Evolutionary conservation across 2,329 filamentous ascomycete species (phyloP).

Genomic region (Rasamsonia emersonii): DNA sequence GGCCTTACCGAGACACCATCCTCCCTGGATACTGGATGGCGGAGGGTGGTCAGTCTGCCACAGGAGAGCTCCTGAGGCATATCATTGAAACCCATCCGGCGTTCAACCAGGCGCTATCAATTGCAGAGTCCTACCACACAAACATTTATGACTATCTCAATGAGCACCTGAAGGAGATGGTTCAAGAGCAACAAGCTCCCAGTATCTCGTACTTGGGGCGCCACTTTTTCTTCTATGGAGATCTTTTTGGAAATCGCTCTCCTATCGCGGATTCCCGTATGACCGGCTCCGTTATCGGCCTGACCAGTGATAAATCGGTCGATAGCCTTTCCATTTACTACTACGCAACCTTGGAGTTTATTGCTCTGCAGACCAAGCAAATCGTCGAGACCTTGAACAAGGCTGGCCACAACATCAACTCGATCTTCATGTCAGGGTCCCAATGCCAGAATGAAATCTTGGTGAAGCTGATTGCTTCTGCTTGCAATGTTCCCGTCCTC

Average conservation of each 20-base stretch:
- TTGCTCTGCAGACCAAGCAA: constrained; percentile 90
- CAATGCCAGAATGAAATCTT: constrained; percentile 94
- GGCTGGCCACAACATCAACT: constrained; percentile 75
- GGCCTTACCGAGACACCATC: constrained; percentile 89
- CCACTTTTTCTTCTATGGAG: constrained; percentile 98
- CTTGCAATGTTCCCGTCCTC: constrained; percentile 83
- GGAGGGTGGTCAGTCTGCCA: constrained; percentile 93
- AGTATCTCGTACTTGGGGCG: constrained; percentile 77
- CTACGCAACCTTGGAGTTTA: constrained; percentile 96
- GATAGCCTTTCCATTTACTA: constrained; percentile 87
- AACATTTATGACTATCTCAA: constrained; percentile 97
- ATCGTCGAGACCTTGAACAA: constrained; percentile 93
- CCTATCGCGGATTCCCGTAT: constrained; percentile 89
- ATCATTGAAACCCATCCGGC: constrained; percentile 92
- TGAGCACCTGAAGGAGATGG: constrained; percentile 70
- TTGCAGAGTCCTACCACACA: constrained; percentile 71
- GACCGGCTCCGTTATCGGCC: constrained; percentile 79
- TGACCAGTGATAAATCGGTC: constrained; percentile 77
- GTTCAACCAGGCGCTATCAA: constrained; percentile 67
- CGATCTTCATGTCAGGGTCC: constrained; percentile 97
- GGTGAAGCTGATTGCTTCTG: constrained; percentile 84
- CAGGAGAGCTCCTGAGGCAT: constrained; percentile 87
- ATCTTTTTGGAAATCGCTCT: constrained; percentile 92
- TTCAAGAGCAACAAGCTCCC: constrained; percentile 59
- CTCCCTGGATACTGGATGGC: constrained; percentile 93